Evolutionary conservation across 768 basidiomycete genomes (phyloP), one percentile per base, ranked within the genome.

Genomic region (Mycena amicta): DNA sequence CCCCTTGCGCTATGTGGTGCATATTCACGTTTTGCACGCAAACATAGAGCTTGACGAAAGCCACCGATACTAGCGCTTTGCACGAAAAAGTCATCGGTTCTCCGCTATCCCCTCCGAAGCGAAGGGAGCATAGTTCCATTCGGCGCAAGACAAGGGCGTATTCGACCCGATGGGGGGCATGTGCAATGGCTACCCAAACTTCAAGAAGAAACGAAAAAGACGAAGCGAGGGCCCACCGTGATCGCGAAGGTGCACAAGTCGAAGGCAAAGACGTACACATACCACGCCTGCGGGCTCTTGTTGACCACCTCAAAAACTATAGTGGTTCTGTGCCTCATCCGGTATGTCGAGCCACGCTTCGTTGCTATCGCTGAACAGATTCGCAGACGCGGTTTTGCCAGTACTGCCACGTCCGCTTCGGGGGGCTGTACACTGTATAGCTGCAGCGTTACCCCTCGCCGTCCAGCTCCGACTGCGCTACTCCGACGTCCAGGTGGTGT

Each of bases 161-260:
- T 6, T 45, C 5, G 43, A 13, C 22, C 13, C 43, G 22, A 45
- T n/a, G 8, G 43, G 8, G 22, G 43, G 22, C 15, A 45, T 23
- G 22, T 23, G 18, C 33, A 37, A 45, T 6, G 43, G 43, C 43
- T 45, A 23, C 6, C 22, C 12, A 45, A 23, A 15, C 20, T 45
- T 13, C 22, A 45, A n/a, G 22, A 8, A 45, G 8, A 45, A 23
- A 15, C 43, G 8, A 5, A 6, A n/a, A 15, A 6, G 5, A 15
- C 15, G 8, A 45, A 88, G 90, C 6, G 13, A 45, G 5, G 13
- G 20, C 54, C 50, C 28, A 56, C 55, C 5, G 31, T 30, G 39
- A 70, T 59, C 16, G 56, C 62, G 50, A 68, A 25, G 49, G 56
- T 62, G 22, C 54, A 57, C 25, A 61, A 60, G 28, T 70, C 65